A percentile compares a stretch with the other conserved stretches of the same genome.
phyloP scores from a whole-genome alignment of 2,329 filamentous ascomycete species.

The Aspergillus quadricinctus region DNA sequence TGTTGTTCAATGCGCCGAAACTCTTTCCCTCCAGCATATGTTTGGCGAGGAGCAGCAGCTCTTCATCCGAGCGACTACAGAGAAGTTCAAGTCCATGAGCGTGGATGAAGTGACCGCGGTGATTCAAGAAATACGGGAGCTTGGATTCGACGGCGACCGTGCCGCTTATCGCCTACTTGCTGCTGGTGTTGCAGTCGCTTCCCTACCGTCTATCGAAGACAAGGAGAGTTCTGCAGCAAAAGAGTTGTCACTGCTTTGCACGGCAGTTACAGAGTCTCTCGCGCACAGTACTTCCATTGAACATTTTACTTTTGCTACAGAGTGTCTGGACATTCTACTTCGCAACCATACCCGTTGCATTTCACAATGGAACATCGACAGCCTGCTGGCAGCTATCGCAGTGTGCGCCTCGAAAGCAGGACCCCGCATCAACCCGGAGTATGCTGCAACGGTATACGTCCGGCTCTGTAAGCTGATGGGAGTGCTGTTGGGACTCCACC shows the following conservation, averaged over 20 bases:
- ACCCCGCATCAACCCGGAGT: conserved; percentile 28
- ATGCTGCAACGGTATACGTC: conserved; percentile 45
- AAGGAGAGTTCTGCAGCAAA: conserved; percentile 33
- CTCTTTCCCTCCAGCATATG: conserved; percentile 32
- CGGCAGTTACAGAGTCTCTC: conserved; percentile 29
- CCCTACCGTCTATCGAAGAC: conserved; percentile 32
- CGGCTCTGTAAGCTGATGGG: conserved; percentile 53
- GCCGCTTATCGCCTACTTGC: conserved; percentile 32
- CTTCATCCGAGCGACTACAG: conserved; percentile 32
- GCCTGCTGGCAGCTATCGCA: conserved; percentile 36
- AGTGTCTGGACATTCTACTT: conserved; percentile 38
- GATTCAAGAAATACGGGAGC: conserved; percentile 27
- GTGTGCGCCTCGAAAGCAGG: conserved; percentile 32
- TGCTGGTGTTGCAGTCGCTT: conserved; percentile 32
- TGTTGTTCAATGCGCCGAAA: conserved; percentile 31
- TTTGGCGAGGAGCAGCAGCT: conserved; percentile 36
- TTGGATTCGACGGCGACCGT: conserved; percentile 27
- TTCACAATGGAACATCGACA: conserved; percentile 45
- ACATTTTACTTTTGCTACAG: conserved; percentile 37
- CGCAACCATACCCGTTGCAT: conserved; percentile 39
- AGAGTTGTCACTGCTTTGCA: conserved; percentile 35
- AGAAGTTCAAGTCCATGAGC: conserved; percentile 31
- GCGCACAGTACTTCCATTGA: conserved; percentile 29
- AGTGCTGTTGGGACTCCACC: conserved; percentile 53
- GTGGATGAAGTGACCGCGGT: conserved; percentile 25